phyloP scores from a whole-genome alignment of 2,329 filamentous ascomycete genomes.

The Cordyceps javanica region DNA sequence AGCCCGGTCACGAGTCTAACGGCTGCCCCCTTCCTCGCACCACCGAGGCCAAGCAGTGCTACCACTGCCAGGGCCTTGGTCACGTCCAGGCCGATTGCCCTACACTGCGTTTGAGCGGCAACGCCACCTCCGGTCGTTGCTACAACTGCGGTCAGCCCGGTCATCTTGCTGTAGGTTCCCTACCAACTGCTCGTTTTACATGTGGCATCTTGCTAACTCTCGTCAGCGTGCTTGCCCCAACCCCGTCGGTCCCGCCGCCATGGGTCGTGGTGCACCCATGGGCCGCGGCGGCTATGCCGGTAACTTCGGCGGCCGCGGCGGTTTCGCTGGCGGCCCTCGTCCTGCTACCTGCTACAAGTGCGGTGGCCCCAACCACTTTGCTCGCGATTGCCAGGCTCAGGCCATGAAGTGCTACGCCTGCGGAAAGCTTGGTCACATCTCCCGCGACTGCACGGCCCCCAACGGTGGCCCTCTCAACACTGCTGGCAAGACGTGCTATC shows the following conservation, averaged over 20 bases:
- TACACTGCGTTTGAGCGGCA: constrained; percentile 84
- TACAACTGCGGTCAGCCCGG: constrained; percentile 94
- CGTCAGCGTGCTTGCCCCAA: constrained; percentile 73
- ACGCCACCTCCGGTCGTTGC: constrained; percentile 78
- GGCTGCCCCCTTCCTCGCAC: constrained; percentile 94
- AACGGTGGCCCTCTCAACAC: constrained; percentile 95
- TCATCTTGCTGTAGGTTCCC: constrained; percentile 71
- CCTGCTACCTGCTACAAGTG: constrained; percentile 70
- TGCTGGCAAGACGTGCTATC: constrained; percentile 97
- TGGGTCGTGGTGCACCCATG: constrained; percentile 61
- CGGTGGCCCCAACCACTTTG: constrained; percentile 92
- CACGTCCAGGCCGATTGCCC: constrained; percentile 99
- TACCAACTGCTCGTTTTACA: background rate
- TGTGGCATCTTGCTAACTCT: background rate
- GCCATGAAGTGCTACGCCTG: constrained; percentile 99
- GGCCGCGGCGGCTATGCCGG: constrained; percentile 63
- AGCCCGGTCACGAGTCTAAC: constrained; percentile 83
- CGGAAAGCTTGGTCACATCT: constrained; percentile 92
- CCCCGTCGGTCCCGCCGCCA: constrained; percentile 52
- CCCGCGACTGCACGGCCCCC: constrained; percentile 87
- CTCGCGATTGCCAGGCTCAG: constrained; percentile 95
- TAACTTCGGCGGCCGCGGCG: constrained; percentile 61
- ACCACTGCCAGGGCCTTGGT: constrained; percentile 96
- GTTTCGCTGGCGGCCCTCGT: constrained; percentile 63
- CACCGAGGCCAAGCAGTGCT: constrained; percentile 99